Conservation (phyloP, 768 basidiomycete genomes). For the Cytidiella melzeri region DNA sequence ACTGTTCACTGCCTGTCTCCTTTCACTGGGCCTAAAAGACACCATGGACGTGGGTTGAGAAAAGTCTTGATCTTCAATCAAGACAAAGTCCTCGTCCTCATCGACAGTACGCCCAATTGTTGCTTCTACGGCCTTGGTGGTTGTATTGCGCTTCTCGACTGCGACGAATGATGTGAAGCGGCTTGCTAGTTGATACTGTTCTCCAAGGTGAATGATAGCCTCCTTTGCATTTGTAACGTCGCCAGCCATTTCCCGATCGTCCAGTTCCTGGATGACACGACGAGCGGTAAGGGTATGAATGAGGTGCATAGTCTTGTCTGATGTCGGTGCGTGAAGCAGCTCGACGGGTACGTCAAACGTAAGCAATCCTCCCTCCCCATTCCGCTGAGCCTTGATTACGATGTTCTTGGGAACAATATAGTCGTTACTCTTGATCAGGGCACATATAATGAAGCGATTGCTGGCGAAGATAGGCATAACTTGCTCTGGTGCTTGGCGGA, state of each 20-base stretch:
- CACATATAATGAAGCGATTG: conserved; percentile 30
- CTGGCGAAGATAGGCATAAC: conserved; percentile 29
- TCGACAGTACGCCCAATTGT: too few species aligned
- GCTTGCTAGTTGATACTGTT: conserved; percentile 47
- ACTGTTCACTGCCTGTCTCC: too few species aligned
- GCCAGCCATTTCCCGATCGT: conserved; percentile 24
- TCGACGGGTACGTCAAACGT: conserved; percentile 19
- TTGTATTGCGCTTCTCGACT: conserved; percentile 25
- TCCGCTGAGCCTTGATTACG: conserved; percentile 21
- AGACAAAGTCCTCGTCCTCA: too few species aligned
- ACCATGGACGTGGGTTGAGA: too few species aligned
- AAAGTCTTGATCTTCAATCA: too few species aligned
- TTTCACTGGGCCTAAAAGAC: too few species aligned
- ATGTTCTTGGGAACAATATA: conserved; percentile 23
- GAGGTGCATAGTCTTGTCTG: conserved; percentile 21
- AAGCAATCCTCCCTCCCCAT: conserved; percentile 18
- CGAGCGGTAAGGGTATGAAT: conserved; percentile 55
- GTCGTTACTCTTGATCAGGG: conserved; percentile 20
- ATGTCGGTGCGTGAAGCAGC: conserved; percentile 19
- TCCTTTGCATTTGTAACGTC: conserved; percentile 27
- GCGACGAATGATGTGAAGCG: conserved; percentile 52
- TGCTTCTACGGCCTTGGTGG: too few species aligned
- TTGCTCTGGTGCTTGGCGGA: conserved; percentile 28
- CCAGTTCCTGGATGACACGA: conserved; percentile 46
- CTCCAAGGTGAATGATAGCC: conserved; percentile 43